phyloP scores from a whole-genome alignment of 371 early-diverging fungal genomes.

The Rhizopus stolonifer region DNA sequence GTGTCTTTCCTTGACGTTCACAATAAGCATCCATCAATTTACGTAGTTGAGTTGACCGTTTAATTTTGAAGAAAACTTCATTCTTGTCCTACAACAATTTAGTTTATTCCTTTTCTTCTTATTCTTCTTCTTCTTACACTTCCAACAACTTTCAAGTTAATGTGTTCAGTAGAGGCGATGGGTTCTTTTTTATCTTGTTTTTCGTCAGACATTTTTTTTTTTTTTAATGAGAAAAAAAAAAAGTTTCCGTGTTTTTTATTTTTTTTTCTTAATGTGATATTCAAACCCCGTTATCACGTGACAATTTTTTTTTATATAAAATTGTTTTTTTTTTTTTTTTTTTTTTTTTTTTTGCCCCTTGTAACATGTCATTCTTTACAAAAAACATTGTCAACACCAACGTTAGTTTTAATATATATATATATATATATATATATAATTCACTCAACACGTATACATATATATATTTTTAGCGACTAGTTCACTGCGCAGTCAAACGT shows the following conservation, averaged over 20 bases:
- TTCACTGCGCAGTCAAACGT: conserved; percentile 1
- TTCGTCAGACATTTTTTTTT: conserved; percentile 32
- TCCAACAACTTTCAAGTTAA: conserved; percentile 87
- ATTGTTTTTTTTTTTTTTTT: not conserved
- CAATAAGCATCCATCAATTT: conserved; percentile 93
- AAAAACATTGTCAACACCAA: conserved; percentile 1
- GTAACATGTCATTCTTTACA: conserved; percentile 8
- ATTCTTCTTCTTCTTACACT: conserved; percentile 56
- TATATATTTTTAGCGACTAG: too few species aligned
- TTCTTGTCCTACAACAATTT: conserved; percentile 57
- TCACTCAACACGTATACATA: too few species aligned
- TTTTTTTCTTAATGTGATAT: not conserved
- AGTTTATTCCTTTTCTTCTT: conserved; percentile 22
- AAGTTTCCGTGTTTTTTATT: not conserved
- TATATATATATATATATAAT: not conserved
- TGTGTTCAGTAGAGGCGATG: conserved; percentile 63
- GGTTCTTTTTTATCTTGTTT: conserved; percentile 56
- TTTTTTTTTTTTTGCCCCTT: not conserved
- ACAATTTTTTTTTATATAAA: not conserved
- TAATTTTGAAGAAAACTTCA: conserved; percentile 93
- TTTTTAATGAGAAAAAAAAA: conserved; percentile 6
- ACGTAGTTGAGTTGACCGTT: conserved; percentile 82
- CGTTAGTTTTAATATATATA: not conserved
- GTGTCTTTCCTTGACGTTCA: conserved; percentile 75
- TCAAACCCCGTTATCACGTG: conserved; percentile 3